Conservation (phyloP, 495 filamentous ascomycete species). For the Poronia punctata region DNA sequence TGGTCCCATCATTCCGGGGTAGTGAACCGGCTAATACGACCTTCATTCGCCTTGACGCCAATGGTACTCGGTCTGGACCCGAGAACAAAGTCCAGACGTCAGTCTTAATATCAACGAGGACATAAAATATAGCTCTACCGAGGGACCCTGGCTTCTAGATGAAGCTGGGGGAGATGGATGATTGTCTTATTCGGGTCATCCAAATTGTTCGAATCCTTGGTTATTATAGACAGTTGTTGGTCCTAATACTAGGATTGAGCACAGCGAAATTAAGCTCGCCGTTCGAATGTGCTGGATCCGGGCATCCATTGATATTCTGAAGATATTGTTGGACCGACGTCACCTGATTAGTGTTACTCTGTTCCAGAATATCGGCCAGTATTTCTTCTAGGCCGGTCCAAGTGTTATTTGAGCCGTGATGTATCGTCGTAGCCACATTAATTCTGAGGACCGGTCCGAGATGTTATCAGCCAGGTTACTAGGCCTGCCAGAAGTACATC, state of each 20-base stretch:
- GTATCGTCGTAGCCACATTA: background rate
- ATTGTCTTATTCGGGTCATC: background rate
- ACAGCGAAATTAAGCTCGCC: slow-evolving; percentile 4
- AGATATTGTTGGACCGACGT: slow-evolving; percentile 18
- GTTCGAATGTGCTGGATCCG: slow-evolving; percentile 17
- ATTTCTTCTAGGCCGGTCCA: slow-evolving; percentile 12
- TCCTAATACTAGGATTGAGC: slow-evolving; percentile 1
- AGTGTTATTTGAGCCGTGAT: background rate
- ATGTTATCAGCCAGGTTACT: background rate
- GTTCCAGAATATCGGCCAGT: slow-evolving; percentile 3
- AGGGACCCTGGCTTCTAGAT: background rate
- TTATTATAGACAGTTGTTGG: background rate
- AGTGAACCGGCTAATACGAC: slow-evolving; percentile 18
- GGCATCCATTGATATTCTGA: slow-evolving; percentile 1
- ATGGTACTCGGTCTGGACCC: slow-evolving; percentile 19
- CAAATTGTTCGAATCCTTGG: background rate
- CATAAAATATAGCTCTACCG: slow-evolving; percentile 10
- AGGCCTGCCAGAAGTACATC: background rate
- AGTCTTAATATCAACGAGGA: slow-evolving; percentile 13
- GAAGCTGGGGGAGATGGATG: background rate
- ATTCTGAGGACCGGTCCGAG: too few relatives aligned
- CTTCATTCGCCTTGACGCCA: slow-evolving; percentile 2
- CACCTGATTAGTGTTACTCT: slow-evolving; percentile 2
- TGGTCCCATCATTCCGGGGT: slow-evolving; percentile 1
- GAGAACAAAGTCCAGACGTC: slow-evolving; percentile 21